Percentiles rank a stretch among this genome's conserved stretches.
Conservation (phyloP, 495 filamentous ascomycete species). For the Saxispiralis lemnorum region DNA sequence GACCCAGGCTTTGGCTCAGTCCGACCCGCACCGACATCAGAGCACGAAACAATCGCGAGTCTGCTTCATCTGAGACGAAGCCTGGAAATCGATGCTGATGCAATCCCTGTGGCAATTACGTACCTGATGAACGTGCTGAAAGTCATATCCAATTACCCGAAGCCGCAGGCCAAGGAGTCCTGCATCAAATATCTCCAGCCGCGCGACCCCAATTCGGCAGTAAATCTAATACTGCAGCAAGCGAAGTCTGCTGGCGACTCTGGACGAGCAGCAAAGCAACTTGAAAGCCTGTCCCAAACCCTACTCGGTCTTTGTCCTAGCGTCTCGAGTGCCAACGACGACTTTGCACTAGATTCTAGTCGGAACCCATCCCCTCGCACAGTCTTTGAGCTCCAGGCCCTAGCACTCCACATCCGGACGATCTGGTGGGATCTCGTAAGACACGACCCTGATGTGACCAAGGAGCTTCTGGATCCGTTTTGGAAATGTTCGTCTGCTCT, state of each 20-base stretch:
- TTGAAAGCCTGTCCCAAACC: conserved; percentile 51
- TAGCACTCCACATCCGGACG: conserved; percentile 48
- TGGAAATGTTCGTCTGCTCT: conserved; percentile 46
- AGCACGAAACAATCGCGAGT: conserved; percentile 3
- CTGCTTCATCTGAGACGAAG: neutral
- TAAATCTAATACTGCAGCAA: conserved; percentile 39
- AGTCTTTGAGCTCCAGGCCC: conserved; percentile 44
- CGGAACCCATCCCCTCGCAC: conserved; percentile 40
- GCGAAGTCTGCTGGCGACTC: conserved; percentile 27
- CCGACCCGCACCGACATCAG: neutral
- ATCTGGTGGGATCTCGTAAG: conserved; percentile 54
- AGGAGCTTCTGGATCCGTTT: conserved; percentile 54
- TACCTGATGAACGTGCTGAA: conserved; percentile 33
- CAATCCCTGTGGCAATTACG: conserved; percentile 19
- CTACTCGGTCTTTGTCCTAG: conserved; percentile 47
- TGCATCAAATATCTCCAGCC: conserved; percentile 26
- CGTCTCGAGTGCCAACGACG: conserved; percentile 35
- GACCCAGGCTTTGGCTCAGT: neutral
- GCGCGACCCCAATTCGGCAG: conserved; percentile 41
- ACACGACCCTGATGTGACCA: conserved; percentile 49
- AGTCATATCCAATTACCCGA: conserved; percentile 28
- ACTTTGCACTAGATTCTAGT: conserved; percentile 27
- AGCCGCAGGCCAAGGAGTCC: conserved; percentile 20
- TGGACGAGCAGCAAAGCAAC: conserved; percentile 45
- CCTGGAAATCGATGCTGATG: conserved; percentile 4